Base-by-base conservation (phyloP, 106 monocot species). In the Dactylorhiza incarnata region DNA sequence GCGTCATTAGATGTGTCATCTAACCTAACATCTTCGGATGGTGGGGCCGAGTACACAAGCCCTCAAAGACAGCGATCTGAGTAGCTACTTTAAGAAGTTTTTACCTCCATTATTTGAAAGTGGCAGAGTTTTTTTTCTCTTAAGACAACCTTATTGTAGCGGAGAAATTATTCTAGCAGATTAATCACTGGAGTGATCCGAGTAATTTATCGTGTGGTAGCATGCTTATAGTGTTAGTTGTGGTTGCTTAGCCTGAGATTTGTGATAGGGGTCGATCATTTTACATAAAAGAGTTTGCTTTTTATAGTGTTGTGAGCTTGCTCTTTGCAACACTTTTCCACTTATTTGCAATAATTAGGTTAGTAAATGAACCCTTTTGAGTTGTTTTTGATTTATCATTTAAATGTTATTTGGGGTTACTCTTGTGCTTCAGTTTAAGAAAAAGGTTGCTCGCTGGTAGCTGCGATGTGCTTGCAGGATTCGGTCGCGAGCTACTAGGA, bases 1-100 rank as follows among this genome's bases (percentile, higher is more conserved):
- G 71, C 81, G 61, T 89, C 96, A 1, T 82, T 73, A 25, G 85
- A 53, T 48, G 83, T 74, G 68, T 96, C 96, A 19, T 93, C 96
- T 20, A 83, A 82, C 45, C 52, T 93, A 37, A 91, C 94, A 25
- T 84, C 93, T 23, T 79, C 90, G 1, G 91, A 93, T 49, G 85
- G 74, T 46, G 84, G 82, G 45, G 61, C 48, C 0, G 96, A 93
- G 67, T 81, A 81, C 45, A 79, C 95, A 48, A 92, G 95, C 79
- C 82, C 87, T 49, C 1, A 76, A 13, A 81, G 53, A 73, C 76
- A 89, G 55, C 82, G 67, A 72, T 63, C 26, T 69, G 45, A 54
- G 7, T 69, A 20, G 19, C n/a, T 49, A 25, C 29, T 26, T 12
- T 2, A 16, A 58, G 25, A 29, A 37, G 25, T 65, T 26, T 65